Conservation (phyloP, 768 basidiomycete genomes). For the Boletus rubroflammeus region DNA sequence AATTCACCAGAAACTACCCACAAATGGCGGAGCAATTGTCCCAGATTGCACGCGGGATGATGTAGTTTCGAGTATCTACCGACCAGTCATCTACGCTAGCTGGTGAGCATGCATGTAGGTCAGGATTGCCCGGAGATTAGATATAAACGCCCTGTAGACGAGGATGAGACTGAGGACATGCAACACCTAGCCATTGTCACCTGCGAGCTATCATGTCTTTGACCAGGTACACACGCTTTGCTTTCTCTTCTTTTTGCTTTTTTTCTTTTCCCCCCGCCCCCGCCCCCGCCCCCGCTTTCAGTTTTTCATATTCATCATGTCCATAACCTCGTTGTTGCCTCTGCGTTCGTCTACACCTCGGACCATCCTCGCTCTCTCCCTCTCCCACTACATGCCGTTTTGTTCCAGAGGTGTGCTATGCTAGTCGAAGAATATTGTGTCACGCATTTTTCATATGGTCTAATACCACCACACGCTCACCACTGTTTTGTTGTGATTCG, state of each 20-base stretch:
- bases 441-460: conserved; percentile 1
- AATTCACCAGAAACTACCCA: conserved; percentile 83
- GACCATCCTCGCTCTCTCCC: background rate
- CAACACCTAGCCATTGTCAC: background rate
- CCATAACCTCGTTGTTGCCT: background rate
- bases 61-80: conserved; percentile 16
- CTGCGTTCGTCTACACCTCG: background rate
- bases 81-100: conserved; percentile 1
- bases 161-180: conserved; percentile 6
- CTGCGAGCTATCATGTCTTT: conserved; percentile 12
- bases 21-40: conserved; percentile 71
- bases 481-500: conserved; percentile 1
- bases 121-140: conserved; percentile 13
- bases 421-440: conserved; percentile 3
- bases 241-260: background rate
- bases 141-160: background rate
- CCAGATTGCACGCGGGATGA: conserved; percentile 42
- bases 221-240: background rate
- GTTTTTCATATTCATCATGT: background rate
- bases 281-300: too few species aligned
- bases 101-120: conserved; percentile 10
- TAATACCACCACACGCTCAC: conserved; percentile 20
- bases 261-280: background rate
- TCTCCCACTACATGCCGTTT: background rate
- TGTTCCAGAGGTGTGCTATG: background rate